Evolutionary conservation across 441 rosid species (phyloP).

Genomic region (Jatropha podagrica): DNA sequence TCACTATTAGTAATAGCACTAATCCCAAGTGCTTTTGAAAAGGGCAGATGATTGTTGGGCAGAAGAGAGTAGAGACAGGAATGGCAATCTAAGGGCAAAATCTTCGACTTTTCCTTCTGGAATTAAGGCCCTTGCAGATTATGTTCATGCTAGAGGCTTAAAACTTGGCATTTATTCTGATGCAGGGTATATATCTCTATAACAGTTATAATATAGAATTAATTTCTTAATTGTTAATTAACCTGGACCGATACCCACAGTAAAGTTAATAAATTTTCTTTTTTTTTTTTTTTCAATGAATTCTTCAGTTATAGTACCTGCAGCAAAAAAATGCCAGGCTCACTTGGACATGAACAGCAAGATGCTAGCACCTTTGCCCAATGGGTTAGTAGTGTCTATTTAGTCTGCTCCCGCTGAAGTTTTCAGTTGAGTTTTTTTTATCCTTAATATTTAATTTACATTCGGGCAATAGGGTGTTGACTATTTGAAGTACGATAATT

Average conservation of each 20-base stretch:
- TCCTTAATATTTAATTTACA: no score
- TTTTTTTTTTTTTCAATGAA: not conserved
- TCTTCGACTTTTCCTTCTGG: constrained; percentile 63
- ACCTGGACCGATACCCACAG: constrained; percentile 26
- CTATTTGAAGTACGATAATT: constrained; percentile 66
- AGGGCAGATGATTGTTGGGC: constrained; percentile 49
- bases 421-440: no score
- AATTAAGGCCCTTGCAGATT: constrained; percentile 58
- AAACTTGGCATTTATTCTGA: constrained; percentile 67
- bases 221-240: constrained; percentile 29
- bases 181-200: constrained; percentile 43
- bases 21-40: not conserved
- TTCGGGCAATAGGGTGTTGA: constrained; percentile 45
- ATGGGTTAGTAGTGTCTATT: constrained; percentile 36
- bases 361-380: constrained; percentile 60
- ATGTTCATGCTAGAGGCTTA: constrained; percentile 57
- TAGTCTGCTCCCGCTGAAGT: not conserved
- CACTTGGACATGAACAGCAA: constrained; percentile 54
- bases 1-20: not conserved
- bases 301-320: constrained; percentile 41
- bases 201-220: constrained; percentile 26
- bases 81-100: constrained; percentile 45
- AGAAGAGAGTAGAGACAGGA: constrained; percentile 39
- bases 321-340: constrained; percentile 66
- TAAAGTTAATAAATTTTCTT: constrained; percentile 23